A percentile compares a stretch with the other conserved stretches of the same genome.
These are phyloP conservation scores for Diaporthe helianthi DNA, from an alignment of 2,329 filamentous ascomycete species.

Conservation along the genomic window DNA sequence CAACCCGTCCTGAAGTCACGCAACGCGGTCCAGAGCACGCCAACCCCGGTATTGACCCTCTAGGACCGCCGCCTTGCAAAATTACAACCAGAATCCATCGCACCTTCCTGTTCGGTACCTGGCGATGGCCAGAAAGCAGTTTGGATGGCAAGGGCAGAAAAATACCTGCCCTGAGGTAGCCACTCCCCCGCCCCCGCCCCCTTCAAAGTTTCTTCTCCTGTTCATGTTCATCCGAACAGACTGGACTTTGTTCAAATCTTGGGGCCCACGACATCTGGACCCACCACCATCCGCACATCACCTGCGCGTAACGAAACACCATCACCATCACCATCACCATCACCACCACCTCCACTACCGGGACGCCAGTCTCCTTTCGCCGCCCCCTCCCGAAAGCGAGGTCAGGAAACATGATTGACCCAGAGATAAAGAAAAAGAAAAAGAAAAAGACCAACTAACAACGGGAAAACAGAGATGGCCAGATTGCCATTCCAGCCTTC, in stretches of 20 bases:
- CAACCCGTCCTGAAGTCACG: constrained; percentile 18
- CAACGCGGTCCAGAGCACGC: neutral
- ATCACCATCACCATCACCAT: neutral
- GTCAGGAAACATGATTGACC: constrained; percentile 5
- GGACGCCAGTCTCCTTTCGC: neutral
- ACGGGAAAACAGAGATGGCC: neutral
- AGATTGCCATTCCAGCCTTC: neutral
- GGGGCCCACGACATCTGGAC: neutral
- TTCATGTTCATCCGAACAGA: neutral
- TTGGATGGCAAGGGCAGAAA: neutral
- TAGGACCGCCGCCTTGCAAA: neutral
- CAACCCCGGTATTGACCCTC: neutral
- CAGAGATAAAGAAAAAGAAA: constrained; percentile 5
- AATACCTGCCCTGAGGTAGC: neutral
- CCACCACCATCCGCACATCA: constrained; percentile 6
- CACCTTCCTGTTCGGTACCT: constrained; percentile 11
- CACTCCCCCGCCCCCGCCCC: too few species aligned
- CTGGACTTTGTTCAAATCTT: neutral
- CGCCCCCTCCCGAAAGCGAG: constrained; percentile 15
- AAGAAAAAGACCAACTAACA: too few species aligned
- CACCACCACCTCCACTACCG: neutral
- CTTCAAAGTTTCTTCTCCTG: too few species aligned
- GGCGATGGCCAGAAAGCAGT: constrained; percentile 1
- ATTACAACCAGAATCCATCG: neutral
- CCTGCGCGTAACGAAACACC: constrained; percentile 22